Conservation (phyloP, 495 filamentous ascomycete species). For the Hypoxylon lienhwacheense region DNA sequence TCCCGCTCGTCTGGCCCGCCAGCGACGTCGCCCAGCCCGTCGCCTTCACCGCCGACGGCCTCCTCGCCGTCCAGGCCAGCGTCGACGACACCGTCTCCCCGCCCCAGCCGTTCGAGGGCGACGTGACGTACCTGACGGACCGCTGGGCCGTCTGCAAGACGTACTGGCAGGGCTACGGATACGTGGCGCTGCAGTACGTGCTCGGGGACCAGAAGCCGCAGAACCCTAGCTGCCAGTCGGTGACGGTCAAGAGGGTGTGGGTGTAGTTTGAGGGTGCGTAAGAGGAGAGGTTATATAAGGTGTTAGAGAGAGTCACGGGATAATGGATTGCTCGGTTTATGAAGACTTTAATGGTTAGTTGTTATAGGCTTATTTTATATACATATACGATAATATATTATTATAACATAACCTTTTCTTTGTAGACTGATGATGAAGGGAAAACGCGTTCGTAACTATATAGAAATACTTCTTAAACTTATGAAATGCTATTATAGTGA, state of each 20-base stretch:
- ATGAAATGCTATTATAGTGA: too few relatives aligned
- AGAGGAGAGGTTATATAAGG: neutral
- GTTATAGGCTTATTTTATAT: too few relatives aligned
- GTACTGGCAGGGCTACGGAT: conserved; percentile 30
- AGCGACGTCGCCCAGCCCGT: conserved; percentile 7
- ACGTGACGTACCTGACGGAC: conserved; percentile 15
- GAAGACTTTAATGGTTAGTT: too few relatives aligned
- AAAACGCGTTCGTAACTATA: too few relatives aligned
- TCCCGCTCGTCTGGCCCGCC: conserved; percentile 24
- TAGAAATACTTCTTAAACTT: too few relatives aligned
- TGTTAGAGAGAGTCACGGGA: neutral
- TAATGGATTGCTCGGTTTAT: too few relatives aligned
- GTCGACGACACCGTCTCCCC: conserved; percentile 22
- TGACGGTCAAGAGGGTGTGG: conserved; percentile 24
- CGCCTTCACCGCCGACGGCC: conserved; percentile 13
- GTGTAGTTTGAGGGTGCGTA: neutral
- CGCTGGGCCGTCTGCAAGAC: conserved; percentile 30
- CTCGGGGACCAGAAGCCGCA: conserved; percentile 21
- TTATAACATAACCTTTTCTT: too few relatives aligned
- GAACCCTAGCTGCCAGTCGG: conserved; percentile 27
- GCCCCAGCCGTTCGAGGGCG: conserved; percentile 21
- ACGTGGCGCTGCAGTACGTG: conserved; percentile 24
- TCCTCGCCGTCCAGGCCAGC: conserved; percentile 16
- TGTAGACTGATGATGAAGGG: too few relatives aligned
- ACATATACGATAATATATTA: too few relatives aligned